Percentiles rank a stretch among this genome's conserved stretches.
phyloP scores from a whole-genome alignment of 371 early-diverging fungal species.

The Rhizopus arrhizus region DNA sequence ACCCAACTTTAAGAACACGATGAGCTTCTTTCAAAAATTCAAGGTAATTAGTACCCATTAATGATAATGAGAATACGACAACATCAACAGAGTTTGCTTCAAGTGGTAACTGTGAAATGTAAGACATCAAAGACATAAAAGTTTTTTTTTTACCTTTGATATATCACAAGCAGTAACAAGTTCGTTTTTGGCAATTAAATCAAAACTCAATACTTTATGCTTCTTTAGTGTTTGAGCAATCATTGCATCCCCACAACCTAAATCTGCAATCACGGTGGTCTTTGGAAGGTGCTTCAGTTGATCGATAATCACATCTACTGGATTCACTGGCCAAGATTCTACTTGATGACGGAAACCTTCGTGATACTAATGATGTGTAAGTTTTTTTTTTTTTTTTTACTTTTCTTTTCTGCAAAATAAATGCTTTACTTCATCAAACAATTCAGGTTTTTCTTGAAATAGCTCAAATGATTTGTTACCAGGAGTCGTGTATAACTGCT shows the following conservation, averaged over 20 bases:
- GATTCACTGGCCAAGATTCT: conserved; percentile 96
- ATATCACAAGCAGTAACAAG: conserved; percentile 94
- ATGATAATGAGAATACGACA: conserved; percentile 90
- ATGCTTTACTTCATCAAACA: conserved; percentile 80
- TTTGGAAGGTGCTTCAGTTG: conserved; percentile 60
- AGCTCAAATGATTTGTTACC: conserved; percentile 75
- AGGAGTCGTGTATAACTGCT: conserved; percentile 88
- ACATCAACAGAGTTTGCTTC: conserved; percentile 78
- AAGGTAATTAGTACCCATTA: conserved; percentile 97
- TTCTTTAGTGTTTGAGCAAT: conserved; percentile 77
- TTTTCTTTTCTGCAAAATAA: background rate
- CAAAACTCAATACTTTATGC: conserved; percentile 89
- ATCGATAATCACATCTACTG: conserved; percentile 86
- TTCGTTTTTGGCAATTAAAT: conserved; percentile 85
- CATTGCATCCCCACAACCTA: conserved; percentile 98
- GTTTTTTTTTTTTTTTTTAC: background rate
- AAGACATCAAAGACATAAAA: too few species aligned
- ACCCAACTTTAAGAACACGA: conserved; percentile 85
- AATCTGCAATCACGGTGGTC: conserved; percentile 82
- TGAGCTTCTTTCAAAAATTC: conserved; percentile 91
- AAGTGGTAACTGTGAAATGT: conserved; percentile 64
- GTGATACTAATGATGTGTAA: conserved; percentile 75
- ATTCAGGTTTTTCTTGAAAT: conserved; percentile 81
- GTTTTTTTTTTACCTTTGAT: conserved; percentile 56
- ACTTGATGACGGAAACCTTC: conserved; percentile 95